A percentile compares a stretch with the other conserved stretches of the same genome.
Conservation (phyloP, 2,329 filamentous ascomycete species). For the Parastagonospora avenae region DNA sequence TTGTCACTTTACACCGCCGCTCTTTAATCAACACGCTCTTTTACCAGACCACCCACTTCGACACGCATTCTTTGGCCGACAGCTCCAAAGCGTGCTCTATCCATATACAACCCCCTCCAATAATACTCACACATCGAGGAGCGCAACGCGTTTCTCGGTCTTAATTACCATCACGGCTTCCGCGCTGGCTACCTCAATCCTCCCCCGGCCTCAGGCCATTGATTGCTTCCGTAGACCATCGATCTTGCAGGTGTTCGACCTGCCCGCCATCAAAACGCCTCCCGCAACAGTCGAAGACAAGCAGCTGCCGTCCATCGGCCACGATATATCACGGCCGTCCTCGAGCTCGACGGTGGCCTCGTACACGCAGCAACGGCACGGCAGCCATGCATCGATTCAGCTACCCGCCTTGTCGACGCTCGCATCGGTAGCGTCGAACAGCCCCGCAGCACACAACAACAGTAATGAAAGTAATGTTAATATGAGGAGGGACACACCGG, state of each 20-base stretch:
- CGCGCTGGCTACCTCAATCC: constrained; percentile 61
- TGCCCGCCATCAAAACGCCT: constrained; percentile 54
- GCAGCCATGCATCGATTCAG: constrained; percentile 49
- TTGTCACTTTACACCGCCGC: constrained; percentile 33
- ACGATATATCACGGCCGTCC: constrained; percentile 59
- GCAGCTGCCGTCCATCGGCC: constrained; percentile 55
- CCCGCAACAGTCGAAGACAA: constrained; percentile 50
- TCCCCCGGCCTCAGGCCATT: constrained; percentile 65
- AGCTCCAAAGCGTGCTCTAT: constrained; percentile 16
- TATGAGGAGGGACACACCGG: constrained; percentile 27
- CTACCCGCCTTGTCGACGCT: constrained; percentile 65
- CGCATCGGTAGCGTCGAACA: constrained; percentile 61
- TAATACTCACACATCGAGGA: constrained; percentile 26
- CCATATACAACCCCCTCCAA: constrained; percentile 10
- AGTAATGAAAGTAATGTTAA: constrained; percentile 32
- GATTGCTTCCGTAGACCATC: constrained; percentile 56
- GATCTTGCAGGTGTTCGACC: constrained; percentile 54
- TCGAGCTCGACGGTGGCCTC: constrained; percentile 58
- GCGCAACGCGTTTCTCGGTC: constrained; percentile 46
- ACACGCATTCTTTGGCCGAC: constrained; percentile 19
- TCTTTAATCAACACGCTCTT: constrained; percentile 33
- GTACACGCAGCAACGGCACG: constrained; percentile 46
- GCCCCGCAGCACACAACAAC: constrained; percentile 50
- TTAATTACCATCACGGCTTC: constrained; percentile 56
- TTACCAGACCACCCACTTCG: constrained; percentile 15